A percentile compares a stretch with the other conserved stretches of the same genome.
Conservation (phyloP, 495 filamentous ascomycete species). For the Xylaria venustula region DNA sequence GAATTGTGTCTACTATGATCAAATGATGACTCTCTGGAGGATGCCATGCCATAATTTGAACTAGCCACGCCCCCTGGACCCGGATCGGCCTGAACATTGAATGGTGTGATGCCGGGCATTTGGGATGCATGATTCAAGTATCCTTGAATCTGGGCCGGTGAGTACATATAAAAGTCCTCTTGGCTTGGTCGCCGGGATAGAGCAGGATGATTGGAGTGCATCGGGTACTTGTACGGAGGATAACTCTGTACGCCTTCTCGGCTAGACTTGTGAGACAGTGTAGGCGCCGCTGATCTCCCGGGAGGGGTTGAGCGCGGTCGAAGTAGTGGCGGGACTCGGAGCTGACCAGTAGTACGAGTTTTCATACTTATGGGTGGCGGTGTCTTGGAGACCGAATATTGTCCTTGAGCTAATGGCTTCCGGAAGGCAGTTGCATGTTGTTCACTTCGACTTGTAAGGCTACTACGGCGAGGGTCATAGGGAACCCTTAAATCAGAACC, state of each 20-base stretch:
- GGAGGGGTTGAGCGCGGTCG: conserved; percentile 38
- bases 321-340: conserved; percentile 40
- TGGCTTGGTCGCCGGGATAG: conserved; percentile 29
- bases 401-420: conserved; percentile 10
- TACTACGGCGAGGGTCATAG: neutral
- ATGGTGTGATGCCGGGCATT: conserved; percentile 23
- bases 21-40: conserved; percentile 25
- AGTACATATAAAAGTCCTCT: conserved; percentile 31
- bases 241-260: conserved; percentile 35
- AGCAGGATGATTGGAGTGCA: conserved; percentile 10
- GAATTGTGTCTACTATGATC: conserved; percentile 30
- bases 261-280: conserved; percentile 28
- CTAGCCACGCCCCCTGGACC: conserved; percentile 25
- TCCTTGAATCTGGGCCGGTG: conserved; percentile 19
- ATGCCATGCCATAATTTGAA: conserved; percentile 27
- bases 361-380: conserved; percentile 36
- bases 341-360: conserved; percentile 29
- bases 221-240: conserved; percentile 10
- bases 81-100: conserved; percentile 18
- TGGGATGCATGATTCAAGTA: conserved; percentile 15
- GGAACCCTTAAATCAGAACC: neutral
- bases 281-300: conserved; percentile 12
- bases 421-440: conserved; percentile 10
- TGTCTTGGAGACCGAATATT: conserved; percentile 25
- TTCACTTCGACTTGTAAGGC: neutral